These are phyloP conservation scores for Teratosphaeria destructans DNA, from an alignment of 2,329 filamentous ascomycete genomes.

Conservation along the genomic window DNA sequence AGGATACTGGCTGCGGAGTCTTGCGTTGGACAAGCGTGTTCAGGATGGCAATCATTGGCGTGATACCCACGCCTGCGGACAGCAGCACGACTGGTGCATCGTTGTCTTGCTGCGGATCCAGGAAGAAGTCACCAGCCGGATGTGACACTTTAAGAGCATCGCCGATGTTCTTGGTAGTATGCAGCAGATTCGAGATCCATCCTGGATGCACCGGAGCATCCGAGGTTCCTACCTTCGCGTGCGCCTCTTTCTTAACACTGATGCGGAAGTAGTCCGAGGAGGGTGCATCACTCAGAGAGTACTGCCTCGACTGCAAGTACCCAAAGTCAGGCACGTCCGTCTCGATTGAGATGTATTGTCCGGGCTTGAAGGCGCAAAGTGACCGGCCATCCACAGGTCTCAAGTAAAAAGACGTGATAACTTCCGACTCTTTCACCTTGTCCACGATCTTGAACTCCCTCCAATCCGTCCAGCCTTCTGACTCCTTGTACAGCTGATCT, in stretches of 20 bases:
- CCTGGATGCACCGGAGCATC: constrained; percentile 46
- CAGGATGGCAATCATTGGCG: constrained; percentile 56
- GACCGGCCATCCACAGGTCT: constrained; percentile 49
- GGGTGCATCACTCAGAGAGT: constrained; percentile 59
- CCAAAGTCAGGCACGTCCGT: constrained; percentile 48
- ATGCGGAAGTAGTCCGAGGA: constrained; percentile 55
- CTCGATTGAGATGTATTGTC: constrained; percentile 61
- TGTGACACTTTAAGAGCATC: constrained; percentile 56
- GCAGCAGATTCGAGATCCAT: constrained; percentile 59
- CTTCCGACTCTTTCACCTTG: constrained; percentile 56
- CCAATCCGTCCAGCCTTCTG: constrained; percentile 56
- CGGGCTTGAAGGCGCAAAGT: constrained; percentile 56
- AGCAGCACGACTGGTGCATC: constrained; percentile 51
- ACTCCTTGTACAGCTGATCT: constrained; percentile 50
- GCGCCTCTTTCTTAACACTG: constrained; percentile 58
- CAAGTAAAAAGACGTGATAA: constrained; percentile 62
- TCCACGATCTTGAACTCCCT: constrained; percentile 54
- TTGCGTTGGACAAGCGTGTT: constrained; percentile 38
- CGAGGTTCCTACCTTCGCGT: constrained; percentile 38
- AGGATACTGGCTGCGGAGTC: constrained; percentile 39
- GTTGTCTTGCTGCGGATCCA: constrained; percentile 38
- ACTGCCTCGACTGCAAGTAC: constrained; percentile 59
- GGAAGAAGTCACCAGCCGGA: constrained; percentile 49
- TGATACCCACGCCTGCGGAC: constrained; percentile 59
- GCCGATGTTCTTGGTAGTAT: constrained; percentile 51